Percentiles rank a stretch among this genome's conserved stretches.
These are phyloP conservation scores for Fusarium aywerte DNA, from an alignment of 2,329 filamentous ascomycete species.

Conservation along the genomic window DNA sequence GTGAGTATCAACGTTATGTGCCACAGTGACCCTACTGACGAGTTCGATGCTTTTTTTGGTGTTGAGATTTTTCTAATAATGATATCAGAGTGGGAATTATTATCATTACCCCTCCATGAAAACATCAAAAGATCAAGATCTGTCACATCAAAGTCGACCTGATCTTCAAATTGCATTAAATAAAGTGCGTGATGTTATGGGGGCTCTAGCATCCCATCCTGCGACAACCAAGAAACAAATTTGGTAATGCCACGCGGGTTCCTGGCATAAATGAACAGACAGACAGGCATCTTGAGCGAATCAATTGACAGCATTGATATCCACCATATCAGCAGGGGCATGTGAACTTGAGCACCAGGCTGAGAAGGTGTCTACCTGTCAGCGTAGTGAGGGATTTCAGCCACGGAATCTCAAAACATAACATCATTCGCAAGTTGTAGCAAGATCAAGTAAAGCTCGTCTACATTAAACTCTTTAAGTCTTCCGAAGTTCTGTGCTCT, in stretches of 20 bases:
- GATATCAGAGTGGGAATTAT: background rate
- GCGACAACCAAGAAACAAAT: constrained; percentile 35
- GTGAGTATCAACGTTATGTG: background rate
- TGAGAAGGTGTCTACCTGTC: background rate
- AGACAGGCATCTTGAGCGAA: constrained; percentile 9
- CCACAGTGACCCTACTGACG: background rate
- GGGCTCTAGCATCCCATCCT: constrained; percentile 8
- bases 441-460: background rate
- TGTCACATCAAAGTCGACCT: constrained; percentile 5
- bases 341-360: constrained; percentile 9
- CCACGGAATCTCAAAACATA: background rate
- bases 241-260: constrained; percentile 31
- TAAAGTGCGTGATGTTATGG: constrained; percentile 14
- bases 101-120: background rate
- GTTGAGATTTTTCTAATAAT: background rate
- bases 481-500: constrained; percentile 4
- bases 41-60: background rate
- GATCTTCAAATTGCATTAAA: constrained; percentile 13
- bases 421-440: constrained; percentile 3
- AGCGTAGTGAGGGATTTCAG: constrained; percentile 17
- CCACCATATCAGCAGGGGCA: constrained; percentile 2
- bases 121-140: constrained; percentile 16
- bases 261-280: constrained; percentile 31
- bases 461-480: background rate
- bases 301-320: constrained; percentile 11